Base-by-base conservation (phyloP, 2,329 filamentous ascomycete genomes). In the Trichoderma arundinaceum region DNA sequence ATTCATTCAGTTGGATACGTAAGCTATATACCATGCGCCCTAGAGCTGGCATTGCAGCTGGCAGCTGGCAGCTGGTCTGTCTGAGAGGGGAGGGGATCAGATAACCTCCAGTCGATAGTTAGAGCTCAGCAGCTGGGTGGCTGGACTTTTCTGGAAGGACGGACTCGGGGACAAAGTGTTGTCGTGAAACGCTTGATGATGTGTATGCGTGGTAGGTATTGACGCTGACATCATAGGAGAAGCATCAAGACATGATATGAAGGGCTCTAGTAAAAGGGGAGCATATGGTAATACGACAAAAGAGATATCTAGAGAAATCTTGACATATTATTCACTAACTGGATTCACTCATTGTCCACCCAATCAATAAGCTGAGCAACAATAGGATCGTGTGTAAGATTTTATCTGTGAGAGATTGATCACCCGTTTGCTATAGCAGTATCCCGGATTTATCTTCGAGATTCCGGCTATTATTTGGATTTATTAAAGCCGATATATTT, bases 1-100 rank as follows among this genome's bases (percentile, higher is more conserved):
- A 5, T 17, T 44, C n/a, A 35, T 38, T 17, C 7, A 38, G 39
- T 33, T 28, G 39, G 28, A 44, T 32, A 38, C 39, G 39, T 46
- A 10, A 54, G 49, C 32, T 15, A 52, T 19, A 1, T n/a, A 17
- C 22, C 7, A 13, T 2, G 10, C 22, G 38, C 19, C 5, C 28
- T 17, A 32, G 39, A 17, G n/a, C 15, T 49, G 28, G 41, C 13
- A 22, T n/a, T 43, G 35, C 48, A 35, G 58, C 48, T 53, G 48
- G 33, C 33, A 53, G 49, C 49, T 53, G 49, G 48, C 48, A 56
- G 52, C 39, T 62, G 48, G 35, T 38, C 7, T 10, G 35, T 38
- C 35, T 28, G 4, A 28, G 4, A 38, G 35, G 35, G 6, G 35
- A 19, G 33, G 33, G 49, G 32, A 22, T 3, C n/a, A 35, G 49